These are phyloP conservation scores for Phylloporus arenicola DNA, from an alignment of 768 basidiomycete species.

Conservation along the genomic window DNA sequence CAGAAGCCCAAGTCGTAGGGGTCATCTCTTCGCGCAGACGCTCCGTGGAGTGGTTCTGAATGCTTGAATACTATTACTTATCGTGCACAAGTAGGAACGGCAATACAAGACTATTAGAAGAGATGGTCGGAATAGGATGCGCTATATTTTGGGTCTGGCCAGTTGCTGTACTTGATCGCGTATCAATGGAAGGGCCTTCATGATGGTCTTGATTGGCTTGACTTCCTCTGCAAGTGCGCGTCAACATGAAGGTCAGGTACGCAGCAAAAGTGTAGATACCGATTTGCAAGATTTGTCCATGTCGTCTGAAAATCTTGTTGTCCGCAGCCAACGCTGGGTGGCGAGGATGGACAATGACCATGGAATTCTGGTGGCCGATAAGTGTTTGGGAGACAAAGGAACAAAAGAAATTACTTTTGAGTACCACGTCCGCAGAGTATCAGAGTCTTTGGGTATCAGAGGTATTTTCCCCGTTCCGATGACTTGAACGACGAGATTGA, in stretches of 20 bases:
- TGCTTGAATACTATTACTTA: background rate
- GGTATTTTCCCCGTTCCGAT: constrained; percentile 61
- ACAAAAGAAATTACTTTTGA: constrained; percentile 40
- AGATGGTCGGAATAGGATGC: background rate
- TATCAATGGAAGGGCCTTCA: constrained; percentile 59
- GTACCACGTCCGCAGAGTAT: constrained; percentile 69
- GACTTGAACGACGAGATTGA: constrained; percentile 74
- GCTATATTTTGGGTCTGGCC: constrained; percentile 9
- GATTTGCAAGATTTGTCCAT: constrained; percentile 59
- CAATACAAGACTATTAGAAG: constrained; percentile 5
- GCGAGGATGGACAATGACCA: constrained; percentile 60
- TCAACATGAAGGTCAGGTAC: background rate
- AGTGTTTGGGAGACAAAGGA: constrained; percentile 1
- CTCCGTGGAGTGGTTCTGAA: constrained; percentile 47
- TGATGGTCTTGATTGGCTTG: constrained; percentile 73
- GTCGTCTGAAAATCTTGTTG: constrained; percentile 45
- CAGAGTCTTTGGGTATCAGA: constrained; percentile 46
- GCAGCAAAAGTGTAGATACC: constrained; percentile 39
- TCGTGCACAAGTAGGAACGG: background rate
- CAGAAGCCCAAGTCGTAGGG: constrained; percentile 45
- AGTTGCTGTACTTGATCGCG: constrained; percentile 46
- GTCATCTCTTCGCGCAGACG: constrained; percentile 46
- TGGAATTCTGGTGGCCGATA: constrained; percentile 53
- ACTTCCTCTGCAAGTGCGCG: constrained; percentile 46
- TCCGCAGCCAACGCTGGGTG: constrained; percentile 47